These are phyloP conservation scores for Lepidium africanum DNA, from an alignment of 345 rosid genomes.

Conservation along the genomic window DNA sequence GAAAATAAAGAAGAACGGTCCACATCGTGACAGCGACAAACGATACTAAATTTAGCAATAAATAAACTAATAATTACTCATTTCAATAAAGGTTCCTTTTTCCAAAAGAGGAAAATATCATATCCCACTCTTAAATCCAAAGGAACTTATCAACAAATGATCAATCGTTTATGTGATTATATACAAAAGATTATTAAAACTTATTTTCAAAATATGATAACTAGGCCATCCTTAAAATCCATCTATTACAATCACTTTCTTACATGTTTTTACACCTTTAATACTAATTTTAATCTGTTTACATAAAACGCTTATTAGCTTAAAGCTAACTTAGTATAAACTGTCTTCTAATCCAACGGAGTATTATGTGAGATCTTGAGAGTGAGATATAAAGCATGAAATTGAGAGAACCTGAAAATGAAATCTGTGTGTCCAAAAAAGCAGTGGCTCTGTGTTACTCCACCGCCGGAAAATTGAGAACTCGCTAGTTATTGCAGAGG, in stretches of 20 bases:
- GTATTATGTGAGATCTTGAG: neutral
- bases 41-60: constrained; percentile 5
- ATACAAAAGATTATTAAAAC: neutral
- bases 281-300: neutral
- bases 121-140: neutral
- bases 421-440: neutral
- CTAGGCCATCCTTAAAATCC: neutral
- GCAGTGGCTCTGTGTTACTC: neutral
- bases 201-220: neutral
- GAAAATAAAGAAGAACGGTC: constrained; percentile 23
- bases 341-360: neutral
- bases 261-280: neutral
- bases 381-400: neutral
- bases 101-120: constrained; percentile 21
- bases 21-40: constrained; percentile 22
- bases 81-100: constrained; percentile 9
- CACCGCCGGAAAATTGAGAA: neutral
- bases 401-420: constrained; percentile 3
- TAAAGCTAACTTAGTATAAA: neutral
- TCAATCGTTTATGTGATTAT: too few relatives aligned
- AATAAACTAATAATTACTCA: constrained; percentile 19
- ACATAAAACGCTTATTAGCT: too few relatives aligned
- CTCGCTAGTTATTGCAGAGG: neutral
- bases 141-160: neutral
- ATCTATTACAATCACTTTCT: neutral